Base-by-base conservation (phyloP, 768 basidiomycete species). In the Astraeus odoratus region DNA sequence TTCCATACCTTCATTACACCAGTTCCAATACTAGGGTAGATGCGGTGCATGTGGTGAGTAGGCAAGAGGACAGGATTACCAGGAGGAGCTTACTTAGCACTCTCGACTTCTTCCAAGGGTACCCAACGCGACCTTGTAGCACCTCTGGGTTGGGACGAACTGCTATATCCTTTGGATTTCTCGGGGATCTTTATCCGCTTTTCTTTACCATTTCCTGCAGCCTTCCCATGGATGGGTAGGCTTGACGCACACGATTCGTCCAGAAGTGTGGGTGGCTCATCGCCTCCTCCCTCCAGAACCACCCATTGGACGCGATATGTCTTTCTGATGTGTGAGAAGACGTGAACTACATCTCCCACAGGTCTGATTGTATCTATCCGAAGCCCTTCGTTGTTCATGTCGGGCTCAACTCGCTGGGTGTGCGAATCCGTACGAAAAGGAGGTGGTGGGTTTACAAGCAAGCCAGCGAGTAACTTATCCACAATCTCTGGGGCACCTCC, bases 261-360 rank as follows among this genome's bases (percentile, higher is more conserved):
- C 39, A 34, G 60, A 40, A 56, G 31, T 36, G 46, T 42, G 13
- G 71, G 68, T 29, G 81, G 83, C n/a, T 65, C 68, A 10, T 58
- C 51, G 16, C 60, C 57, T 13, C 79, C 80, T 19, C 83, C 82
- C 53, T 77, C 72, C 33, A 88, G 50, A 22, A 83, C 50, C 27
- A 84, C 77, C 83, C 84, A 86, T 51, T 82, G 79, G 15, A 78
- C 72, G 46, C 80, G 75, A 58, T 86, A 94, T 10, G 86, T 92
- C 69, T 93, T 91, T 55, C 71, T 80, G 58, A 94, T 87, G 59
- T 97, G 93, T 8, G 88, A 91, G 65, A 96, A 96, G 38, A 90
- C 68, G 57, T 95, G 92, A 3, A 81, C 46, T 29, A 94, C 78
- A 48, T 83, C 75, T 9, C 83, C 82, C 18, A 70, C 78, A 16